Percentiles rank a stretch among this genome's conserved stretches.
Conservation (phyloP, 1,284 basidiomycete genomes). For the Agroathelia rolfsii region DNA sequence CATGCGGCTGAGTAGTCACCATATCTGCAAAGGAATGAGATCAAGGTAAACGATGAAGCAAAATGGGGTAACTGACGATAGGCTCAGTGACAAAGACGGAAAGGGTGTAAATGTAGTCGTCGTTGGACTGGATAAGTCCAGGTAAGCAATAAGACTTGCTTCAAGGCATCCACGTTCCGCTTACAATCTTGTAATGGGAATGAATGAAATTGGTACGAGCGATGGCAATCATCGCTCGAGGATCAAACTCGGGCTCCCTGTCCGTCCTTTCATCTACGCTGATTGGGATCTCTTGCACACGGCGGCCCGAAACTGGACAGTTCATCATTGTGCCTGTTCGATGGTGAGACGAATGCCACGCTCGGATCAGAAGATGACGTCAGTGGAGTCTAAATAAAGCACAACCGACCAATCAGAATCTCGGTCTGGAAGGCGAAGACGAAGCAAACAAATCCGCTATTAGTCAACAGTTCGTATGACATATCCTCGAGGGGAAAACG, state of each 20-base stretch:
- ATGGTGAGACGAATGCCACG: conserved; percentile 20
- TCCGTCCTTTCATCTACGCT: conserved; percentile 1
- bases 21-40: conserved; percentile 15
- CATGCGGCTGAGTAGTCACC: too few species aligned
- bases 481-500: conserved; percentile 1
- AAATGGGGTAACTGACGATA: conserved; percentile 19
- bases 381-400: not conserved
- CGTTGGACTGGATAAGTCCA: conserved; percentile 21
- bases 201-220: conserved; percentile 39
- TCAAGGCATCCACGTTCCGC: conserved; percentile 17
- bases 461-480: too few species aligned
- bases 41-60: not conserved
- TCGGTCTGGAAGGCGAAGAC: conserved; percentile 23
- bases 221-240: conserved; percentile 32
- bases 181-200: conserved; percentile 32
- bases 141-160: conserved; percentile 15
- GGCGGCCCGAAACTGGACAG: conserved; percentile 4
- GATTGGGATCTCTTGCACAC: conserved; percentile 4
- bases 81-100: conserved; percentile 23
- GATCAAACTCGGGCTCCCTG: conserved; percentile 18
- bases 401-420: conserved; percentile 25
- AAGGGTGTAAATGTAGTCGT: conserved; percentile 24
- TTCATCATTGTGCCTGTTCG: conserved; percentile 15
- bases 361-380: not conserved
- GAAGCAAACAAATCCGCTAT: not conserved